Percentiles rank a stretch among this genome's conserved stretches.
Evolutionary conservation across 2,329 filamentous ascomycete genomes (phyloP).

Genomic region (Neonectria sp.): DNA sequence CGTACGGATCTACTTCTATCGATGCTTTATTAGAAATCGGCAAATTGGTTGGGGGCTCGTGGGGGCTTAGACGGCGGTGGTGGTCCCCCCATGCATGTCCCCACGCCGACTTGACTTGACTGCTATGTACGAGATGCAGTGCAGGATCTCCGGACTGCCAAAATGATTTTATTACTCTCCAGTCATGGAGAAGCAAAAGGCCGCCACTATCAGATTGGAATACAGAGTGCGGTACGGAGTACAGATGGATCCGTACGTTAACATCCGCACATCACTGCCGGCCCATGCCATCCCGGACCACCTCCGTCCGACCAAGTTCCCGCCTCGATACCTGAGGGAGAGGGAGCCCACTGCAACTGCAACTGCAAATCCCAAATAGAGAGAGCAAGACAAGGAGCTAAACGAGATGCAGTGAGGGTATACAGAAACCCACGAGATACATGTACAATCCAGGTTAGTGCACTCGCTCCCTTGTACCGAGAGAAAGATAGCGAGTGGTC

Average conservation of each 20-base stretch:
- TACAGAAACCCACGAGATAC: conserved; percentile 6
- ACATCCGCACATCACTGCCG: conserved; percentile 4
- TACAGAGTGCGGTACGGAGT: neutral
- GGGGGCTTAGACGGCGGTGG: conserved; percentile 8
- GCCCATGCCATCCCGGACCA: conserved; percentile 9
- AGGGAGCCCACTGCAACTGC: neutral
- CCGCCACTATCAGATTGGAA: neutral
- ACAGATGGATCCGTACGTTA: neutral
- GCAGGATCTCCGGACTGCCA: neutral
- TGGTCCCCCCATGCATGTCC: conserved; percentile 5
- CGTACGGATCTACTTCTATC: neutral
- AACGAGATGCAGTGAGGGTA: neutral
- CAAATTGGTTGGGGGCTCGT: conserved; percentile 1
- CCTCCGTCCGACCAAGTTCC: neutral
- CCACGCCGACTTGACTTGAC: conserved; percentile 1
- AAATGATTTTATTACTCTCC: neutral
- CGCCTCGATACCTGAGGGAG: neutral
- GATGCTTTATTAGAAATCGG: neutral
- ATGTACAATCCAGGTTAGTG: conserved; percentile 1
- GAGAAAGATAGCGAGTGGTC: conserved; percentile 2
- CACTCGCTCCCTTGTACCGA: neutral
- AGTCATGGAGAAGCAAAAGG: neutral
- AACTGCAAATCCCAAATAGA: neutral
- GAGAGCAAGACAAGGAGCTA: neutral
- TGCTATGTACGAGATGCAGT: neutral